These are phyloP conservation scores for Penicillium egyptiacum DNA, from an alignment of 495 filamentous ascomycete genomes.

Conservation along the genomic window DNA sequence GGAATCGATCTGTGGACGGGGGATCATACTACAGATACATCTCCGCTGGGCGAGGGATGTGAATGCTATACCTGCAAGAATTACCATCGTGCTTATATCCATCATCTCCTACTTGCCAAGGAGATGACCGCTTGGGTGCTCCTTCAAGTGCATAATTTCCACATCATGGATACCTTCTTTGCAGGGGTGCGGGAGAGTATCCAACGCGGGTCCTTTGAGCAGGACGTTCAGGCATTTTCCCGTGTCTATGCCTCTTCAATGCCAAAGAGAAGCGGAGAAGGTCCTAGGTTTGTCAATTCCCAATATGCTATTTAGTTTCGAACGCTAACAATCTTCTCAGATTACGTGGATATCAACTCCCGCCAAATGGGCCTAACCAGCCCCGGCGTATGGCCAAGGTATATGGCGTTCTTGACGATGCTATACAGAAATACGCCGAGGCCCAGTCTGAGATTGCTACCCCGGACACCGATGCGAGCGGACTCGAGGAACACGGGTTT, in stretches of 20 bases:
- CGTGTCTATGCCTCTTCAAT: slow-evolving; percentile 63
- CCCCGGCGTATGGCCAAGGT: slow-evolving; percentile 65
- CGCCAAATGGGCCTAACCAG: slow-evolving; percentile 62
- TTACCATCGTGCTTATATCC: slow-evolving; percentile 84
- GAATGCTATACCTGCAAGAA: slow-evolving; percentile 78
- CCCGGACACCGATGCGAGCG: slow-evolving; percentile 50
- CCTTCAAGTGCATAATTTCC: slow-evolving; percentile 86
- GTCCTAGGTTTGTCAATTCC: slow-evolving; percentile 61
- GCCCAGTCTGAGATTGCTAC: slow-evolving; percentile 50
- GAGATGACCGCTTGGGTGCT: slow-evolving; percentile 97
- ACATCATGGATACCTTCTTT: slow-evolving; percentile 73
- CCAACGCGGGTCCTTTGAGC: slow-evolving; percentile 60
- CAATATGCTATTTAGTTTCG: not conserved
- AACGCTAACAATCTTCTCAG: slow-evolving; percentile 31
- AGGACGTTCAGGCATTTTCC: slow-evolving; percentile 56
- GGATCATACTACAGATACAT: slow-evolving; percentile 54
- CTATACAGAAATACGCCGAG: slow-evolving; percentile 50
- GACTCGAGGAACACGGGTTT: slow-evolving; percentile 61
- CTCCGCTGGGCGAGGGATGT: slow-evolving; percentile 61
- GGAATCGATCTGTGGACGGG: slow-evolving; percentile 74
- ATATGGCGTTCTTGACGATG: slow-evolving; percentile 58
- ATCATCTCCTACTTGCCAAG: slow-evolving; percentile 81
- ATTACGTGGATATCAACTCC: slow-evolving; percentile 82
- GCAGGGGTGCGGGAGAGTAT: slow-evolving; percentile 62
- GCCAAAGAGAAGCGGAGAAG: slow-evolving; percentile 70